Base-by-base conservation (phyloP, 306 rosid species). In the Cicer pinnatifidum region DNA sequence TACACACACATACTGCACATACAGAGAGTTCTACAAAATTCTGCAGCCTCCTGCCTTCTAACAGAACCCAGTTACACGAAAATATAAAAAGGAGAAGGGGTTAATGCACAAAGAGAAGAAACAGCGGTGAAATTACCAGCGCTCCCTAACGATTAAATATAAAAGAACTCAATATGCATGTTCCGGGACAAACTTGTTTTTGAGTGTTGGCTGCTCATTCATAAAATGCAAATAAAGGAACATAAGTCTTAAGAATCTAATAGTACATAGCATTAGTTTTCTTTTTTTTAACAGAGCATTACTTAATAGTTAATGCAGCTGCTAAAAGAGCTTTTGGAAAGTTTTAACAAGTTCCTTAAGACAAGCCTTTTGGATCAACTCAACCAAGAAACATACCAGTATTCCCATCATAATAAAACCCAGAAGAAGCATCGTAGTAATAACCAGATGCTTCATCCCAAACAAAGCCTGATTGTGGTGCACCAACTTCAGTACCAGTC, bases 371-470 rank as follows among this genome's bases (percentile, higher is more conserved):
- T 41, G 37, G 13, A 50, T 38, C 51, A 78, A 82, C 69, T 45
- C n/a, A 28, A 62, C 64, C 75, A 56, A 69, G 53, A 78, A 50
- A 68, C 23, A 11, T 76, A 91, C 97, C 98, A 84, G 97, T 89
- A 85, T 89, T 91, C 72, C 96, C 95, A 76, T 94, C 98, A 86
- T 91, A 94, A 87, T 94, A 94, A 84, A 94, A 94, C 57, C 98
- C 98, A 79, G 98, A 94, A 76, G 96, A 81, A 71, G 98, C 91
- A 76, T 94, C 98, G n/a, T 91, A 94, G 77, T 94, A 94, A 86
- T 94, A 94, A 73, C 98, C 97, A 37, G 98, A 94, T 44, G 95
- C 95, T 73, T 91, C 97, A 82, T 94, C 97, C 98, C 98, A 94
- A 23, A 94, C 90, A 81, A 94, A 94, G 85, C 98, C 97, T 5